Conservation (phyloP, 2,329 filamentous ascomycete genomes). For the Neonectria magnoliae region DNA sequence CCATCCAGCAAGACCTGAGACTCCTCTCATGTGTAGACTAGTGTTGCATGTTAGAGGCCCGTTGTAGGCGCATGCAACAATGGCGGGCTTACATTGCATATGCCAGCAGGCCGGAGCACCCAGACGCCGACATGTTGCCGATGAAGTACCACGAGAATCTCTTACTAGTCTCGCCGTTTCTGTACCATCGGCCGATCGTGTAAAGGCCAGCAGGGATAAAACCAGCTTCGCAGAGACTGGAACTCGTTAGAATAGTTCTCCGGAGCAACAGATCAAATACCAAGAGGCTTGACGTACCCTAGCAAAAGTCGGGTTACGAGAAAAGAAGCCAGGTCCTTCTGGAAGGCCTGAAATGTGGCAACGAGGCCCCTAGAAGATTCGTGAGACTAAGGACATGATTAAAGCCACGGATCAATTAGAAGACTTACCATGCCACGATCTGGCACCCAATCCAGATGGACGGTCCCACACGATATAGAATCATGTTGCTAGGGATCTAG, state of each 20-base stretch:
- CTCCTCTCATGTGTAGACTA: conserved; percentile 39
- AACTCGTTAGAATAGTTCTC: background rate
- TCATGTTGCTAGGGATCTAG: conserved; percentile 55
- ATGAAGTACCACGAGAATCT: conserved; percentile 57
- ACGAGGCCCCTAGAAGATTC: conserved; percentile 45
- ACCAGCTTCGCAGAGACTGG: conserved; percentile 46
- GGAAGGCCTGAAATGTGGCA: conserved; percentile 49
- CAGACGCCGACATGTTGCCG: conserved; percentile 54
- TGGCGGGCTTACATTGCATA: conserved; percentile 46
- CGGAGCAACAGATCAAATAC: background rate
- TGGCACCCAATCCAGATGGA: conserved; percentile 54
- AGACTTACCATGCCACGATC: conserved; percentile 45
- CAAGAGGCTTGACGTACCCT: conserved; percentile 28
- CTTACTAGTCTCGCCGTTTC: conserved; percentile 56
- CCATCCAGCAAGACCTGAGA: conserved; percentile 38
- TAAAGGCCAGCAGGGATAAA: conserved; percentile 53
- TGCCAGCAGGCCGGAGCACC: conserved; percentile 41
- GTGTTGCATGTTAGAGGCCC: background rate
- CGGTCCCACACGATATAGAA: conserved; percentile 57
- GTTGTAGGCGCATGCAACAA: no score
- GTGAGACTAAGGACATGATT: conserved; percentile 4
- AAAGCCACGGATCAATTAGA: background rate
- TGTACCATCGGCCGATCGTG: conserved; percentile 60
- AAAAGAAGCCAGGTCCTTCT: conserved; percentile 43
- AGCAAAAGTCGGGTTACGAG: conserved; percentile 51